These are phyloP conservation scores for Sphagnurus paluster DNA, from an alignment of 1,284 basidiomycete genomes.

Conservation along the genomic window DNA sequence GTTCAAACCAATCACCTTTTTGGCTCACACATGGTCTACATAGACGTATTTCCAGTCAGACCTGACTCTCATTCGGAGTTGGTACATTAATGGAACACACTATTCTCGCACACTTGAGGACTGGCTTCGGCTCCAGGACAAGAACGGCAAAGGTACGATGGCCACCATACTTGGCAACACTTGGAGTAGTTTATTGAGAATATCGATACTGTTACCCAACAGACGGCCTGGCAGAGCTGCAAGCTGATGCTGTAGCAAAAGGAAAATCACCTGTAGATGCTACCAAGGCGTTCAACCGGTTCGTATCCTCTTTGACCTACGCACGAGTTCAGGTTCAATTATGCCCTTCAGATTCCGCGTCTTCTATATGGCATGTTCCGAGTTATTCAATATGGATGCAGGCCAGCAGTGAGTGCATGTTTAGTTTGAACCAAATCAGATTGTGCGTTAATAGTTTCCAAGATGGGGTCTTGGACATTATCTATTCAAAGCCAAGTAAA, in stretches of 20 bases:
- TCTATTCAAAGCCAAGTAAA: constrained; percentile 36
- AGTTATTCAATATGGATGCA: constrained; percentile 67
- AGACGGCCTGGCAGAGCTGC: constrained; percentile 54
- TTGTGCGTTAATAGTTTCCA: not conserved
- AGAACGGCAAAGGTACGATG: constrained; percentile 38
- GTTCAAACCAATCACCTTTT: constrained; percentile 14
- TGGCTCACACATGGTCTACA: not conserved
- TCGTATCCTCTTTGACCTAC: not conserved
- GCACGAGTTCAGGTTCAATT: not conserved
- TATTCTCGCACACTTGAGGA: constrained; percentile 70
- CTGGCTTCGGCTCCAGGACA: constrained; percentile 69
- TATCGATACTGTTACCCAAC: constrained; percentile 10
- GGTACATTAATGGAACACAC: constrained; percentile 68
- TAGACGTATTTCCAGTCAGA: constrained; percentile 73
- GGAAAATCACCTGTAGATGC: constrained; percentile 37
- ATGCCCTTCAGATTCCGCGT: constrained; percentile 55
- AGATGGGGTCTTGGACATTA: constrained; percentile 43
- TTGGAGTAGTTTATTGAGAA: not conserved
- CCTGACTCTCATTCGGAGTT: constrained; percentile 57
- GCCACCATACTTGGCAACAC: not conserved
- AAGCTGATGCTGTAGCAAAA: constrained; percentile 42
- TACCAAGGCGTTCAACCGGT: constrained; percentile 62
- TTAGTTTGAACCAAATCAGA: not conserved
- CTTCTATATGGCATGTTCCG: constrained; percentile 77
- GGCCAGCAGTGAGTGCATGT: constrained; percentile 59